phyloP scores from a whole-genome alignment of 768 basidiomycete genomes.

The Cantharellus cinnabarinus region DNA sequence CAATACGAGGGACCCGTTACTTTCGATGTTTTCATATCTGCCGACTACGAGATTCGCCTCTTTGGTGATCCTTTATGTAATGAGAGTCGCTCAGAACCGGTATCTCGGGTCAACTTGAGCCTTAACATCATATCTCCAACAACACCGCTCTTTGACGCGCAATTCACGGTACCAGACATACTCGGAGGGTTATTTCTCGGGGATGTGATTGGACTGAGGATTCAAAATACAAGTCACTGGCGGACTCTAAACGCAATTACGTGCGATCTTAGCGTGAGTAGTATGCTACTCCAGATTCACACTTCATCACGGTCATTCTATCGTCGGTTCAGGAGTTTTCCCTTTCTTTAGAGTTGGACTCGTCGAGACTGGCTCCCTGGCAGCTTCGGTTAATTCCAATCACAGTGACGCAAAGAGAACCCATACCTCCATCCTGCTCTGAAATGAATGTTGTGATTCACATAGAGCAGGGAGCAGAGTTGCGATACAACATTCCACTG shows the following conservation, averaged over 20 bases:
- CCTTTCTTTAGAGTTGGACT: background rate
- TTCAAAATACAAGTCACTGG: background rate
- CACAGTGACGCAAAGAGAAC: too few relatives aligned
- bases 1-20: background rate
- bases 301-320: background rate
- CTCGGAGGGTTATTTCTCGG: slow-evolving; percentile 4
- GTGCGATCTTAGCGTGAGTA: background rate
- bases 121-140: background rate
- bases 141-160: background rate
- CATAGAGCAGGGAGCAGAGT: too few relatives aligned
- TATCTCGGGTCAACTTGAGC: background rate
- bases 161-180: slow-evolving; percentile 5
- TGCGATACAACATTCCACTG: background rate
- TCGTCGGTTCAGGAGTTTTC: background rate
- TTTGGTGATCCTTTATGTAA: slow-evolving; percentile 5
- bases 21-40: slow-evolving; percentile 6
- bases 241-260: background rate
- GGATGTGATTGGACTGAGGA: slow-evolving; percentile 4
- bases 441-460: too few relatives aligned
- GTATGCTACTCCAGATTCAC: background rate
- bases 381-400: background rate
- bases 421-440: too few relatives aligned
- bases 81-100: background rate
- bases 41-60: slow-evolving; percentile 7
- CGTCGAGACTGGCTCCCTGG: background rate